Conservation (phyloP, 257 asterid genomes). For the Capsicum chinense region DNA sequence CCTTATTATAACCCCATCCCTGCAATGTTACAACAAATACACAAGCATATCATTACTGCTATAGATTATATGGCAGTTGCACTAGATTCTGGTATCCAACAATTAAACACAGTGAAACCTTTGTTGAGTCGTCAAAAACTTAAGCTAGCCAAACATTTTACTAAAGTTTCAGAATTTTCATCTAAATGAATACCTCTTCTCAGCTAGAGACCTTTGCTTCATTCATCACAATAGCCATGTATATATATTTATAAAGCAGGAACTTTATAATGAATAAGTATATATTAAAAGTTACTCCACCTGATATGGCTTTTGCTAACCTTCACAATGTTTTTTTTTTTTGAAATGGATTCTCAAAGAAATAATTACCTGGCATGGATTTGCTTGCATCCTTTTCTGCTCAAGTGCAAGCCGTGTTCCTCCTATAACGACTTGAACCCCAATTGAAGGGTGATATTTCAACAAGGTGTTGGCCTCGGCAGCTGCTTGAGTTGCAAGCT, state of each 20-base stretch:
- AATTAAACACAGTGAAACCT: background rate
- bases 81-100: conserved; percentile 3
- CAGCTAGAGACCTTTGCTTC: conserved; percentile 14
- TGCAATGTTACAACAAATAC: background rate
- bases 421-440: conserved; percentile 97
- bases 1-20: conserved; percentile 18
- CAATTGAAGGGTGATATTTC: conserved; percentile 90
- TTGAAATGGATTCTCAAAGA: conserved; percentile 9
- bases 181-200: background rate
- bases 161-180: background rate
- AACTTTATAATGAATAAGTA: conserved; percentile 4
- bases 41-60: conserved; percentile 1
- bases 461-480: conserved; percentile 82
- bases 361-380: conserved; percentile 80
- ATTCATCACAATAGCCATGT: conserved; percentile 17
- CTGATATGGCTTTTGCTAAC: background rate
- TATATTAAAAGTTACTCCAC: background rate
- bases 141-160: conserved; percentile 4
- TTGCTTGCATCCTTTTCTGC: conserved; percentile 93
- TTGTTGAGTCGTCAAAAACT: background rate
- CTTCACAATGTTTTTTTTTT: background rate
- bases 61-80: background rate
- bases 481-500: conserved; percentile 97
- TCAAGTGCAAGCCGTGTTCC: conserved; percentile 87
- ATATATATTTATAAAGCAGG: background rate